Evolutionary conservation across 2,329 filamentous ascomycete species (phyloP).

Genomic region (Penicillium griseofulvum): DNA sequence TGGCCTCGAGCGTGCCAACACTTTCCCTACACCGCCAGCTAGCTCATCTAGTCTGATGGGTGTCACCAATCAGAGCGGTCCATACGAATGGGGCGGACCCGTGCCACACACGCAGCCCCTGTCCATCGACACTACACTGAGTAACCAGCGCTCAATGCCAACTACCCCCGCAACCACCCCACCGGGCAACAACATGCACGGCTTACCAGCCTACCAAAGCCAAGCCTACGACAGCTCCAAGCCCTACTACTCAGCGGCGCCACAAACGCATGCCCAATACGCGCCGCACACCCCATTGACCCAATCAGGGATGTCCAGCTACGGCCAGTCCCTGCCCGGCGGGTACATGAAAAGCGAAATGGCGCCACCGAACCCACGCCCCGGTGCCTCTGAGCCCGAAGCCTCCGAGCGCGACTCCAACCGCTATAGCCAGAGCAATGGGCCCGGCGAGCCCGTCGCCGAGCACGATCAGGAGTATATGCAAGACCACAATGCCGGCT

Average conservation of each 20-base stretch:
- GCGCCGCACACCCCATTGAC: slow-evolving; percentile 58
- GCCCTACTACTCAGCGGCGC: slow-evolving; percentile 71
- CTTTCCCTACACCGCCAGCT: slow-evolving; percentile 89
- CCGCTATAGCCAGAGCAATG: slow-evolving; percentile 59
- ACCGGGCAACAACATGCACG: slow-evolving; percentile 71
- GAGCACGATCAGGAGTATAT: slow-evolving; percentile 77
- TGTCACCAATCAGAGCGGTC: slow-evolving; percentile 70
- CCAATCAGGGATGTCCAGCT: slow-evolving; percentile 67
- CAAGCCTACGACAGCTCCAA: slow-evolving; percentile 74
- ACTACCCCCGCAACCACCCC: slow-evolving; percentile 89
- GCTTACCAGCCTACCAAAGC: slow-evolving; percentile 73
- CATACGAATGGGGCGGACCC: slow-evolving; percentile 73
- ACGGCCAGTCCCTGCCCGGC: slow-evolving; percentile 53
- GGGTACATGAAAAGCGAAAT: slow-evolving; percentile 82
- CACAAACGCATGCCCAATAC: slow-evolving; percentile 67
- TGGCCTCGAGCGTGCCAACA: slow-evolving; percentile 78
- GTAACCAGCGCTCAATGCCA: slow-evolving; percentile 79
- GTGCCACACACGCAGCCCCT: slow-evolving; percentile 67
- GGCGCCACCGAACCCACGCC: slow-evolving; percentile 70
- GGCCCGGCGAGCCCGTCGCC: slow-evolving; percentile 65
- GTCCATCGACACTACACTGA: slow-evolving; percentile 76
- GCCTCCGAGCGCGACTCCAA: slow-evolving; percentile 68
- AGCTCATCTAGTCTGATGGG: slow-evolving; percentile 84
- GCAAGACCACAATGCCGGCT: slow-evolving; percentile 70
- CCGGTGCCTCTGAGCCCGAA: slow-evolving; percentile 59